Conservation (phyloP, 768 basidiomycete species). For the Piloderma croceum region DNA sequence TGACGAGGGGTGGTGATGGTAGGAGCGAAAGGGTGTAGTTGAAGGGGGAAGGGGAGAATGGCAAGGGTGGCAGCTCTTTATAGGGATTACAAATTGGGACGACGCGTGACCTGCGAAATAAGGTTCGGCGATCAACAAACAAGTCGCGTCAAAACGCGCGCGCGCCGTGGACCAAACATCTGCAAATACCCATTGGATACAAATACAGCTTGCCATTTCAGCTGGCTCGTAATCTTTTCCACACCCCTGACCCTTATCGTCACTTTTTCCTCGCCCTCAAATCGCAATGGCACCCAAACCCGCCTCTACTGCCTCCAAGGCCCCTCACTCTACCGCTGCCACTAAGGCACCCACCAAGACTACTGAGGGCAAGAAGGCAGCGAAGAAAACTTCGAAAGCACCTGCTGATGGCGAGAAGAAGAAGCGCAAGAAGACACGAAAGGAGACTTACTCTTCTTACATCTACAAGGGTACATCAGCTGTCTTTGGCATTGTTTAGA, state of each 20-base stretch:
- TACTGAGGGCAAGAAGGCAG: conserved; percentile 49
- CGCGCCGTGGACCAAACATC: background rate
- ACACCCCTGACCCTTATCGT: conserved; percentile 8
- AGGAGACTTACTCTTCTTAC: conserved; percentile 92
- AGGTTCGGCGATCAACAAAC: background rate
- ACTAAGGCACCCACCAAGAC: conserved; percentile 73
- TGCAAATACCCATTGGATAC: background rate
- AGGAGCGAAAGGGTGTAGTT: background rate
- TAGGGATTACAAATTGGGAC: background rate
- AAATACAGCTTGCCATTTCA: background rate
- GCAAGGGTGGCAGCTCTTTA: background rate
- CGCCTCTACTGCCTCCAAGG: conserved; percentile 73
- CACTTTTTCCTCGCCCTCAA: conserved; percentile 14
- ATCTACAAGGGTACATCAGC: conserved; percentile 72
- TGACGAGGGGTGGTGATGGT: conserved; percentile 4
- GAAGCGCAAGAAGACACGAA: conserved; percentile 79
- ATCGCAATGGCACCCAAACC: conserved; percentile 61
- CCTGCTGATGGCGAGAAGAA: conserved; percentile 73
- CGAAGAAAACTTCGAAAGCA: no score
- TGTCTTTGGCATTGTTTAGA: background rate
- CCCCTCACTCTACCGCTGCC: conserved; percentile 59
- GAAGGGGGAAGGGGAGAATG: background rate
- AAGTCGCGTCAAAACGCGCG: background rate
- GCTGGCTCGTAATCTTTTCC: background rate
- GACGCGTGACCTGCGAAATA: background rate